phyloP scores from a whole-genome alignment of 768 basidiomycete species.

The Melanogaster broomeanus region DNA sequence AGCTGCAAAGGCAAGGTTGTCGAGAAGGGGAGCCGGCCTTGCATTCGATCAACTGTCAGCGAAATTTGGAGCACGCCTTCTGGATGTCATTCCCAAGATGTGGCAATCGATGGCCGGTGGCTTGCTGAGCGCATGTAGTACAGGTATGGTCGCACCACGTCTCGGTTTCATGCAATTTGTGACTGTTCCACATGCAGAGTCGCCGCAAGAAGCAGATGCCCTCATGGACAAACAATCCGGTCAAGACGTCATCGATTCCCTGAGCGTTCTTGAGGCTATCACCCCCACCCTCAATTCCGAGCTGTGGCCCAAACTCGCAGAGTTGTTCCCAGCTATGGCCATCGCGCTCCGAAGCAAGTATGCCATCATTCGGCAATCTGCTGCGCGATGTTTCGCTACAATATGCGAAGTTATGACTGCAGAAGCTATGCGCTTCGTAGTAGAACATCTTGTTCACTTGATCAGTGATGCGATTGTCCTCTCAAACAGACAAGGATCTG shows the following conservation, averaged over 20 bases:
- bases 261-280: constrained; percentile 86
- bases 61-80: constrained; percentile 70
- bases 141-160: constrained; percentile 48
- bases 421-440: constrained; percentile 87
- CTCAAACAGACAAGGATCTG: constrained; percentile 83
- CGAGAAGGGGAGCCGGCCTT: constrained; percentile 81
- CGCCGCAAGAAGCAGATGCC: constrained; percentile 57
- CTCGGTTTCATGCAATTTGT: background rate
- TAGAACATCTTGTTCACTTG: constrained; percentile 79
- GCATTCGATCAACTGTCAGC: constrained; percentile 80
- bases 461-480: constrained; percentile 77
- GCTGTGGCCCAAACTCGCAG: constrained; percentile 67
- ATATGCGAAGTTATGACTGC: constrained; percentile 84
- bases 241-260: constrained; percentile 89
- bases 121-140: constrained; percentile 63
- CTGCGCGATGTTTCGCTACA: constrained; percentile 84
- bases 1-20: constrained; percentile 62
- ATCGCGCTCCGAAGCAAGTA: constrained; percentile 82
- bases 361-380: constrained; percentile 87
- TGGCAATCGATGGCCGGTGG: constrained; percentile 92
- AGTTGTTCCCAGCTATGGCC: constrained; percentile 75
- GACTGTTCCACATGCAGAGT: constrained; percentile 38
- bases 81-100: constrained; percentile 87
- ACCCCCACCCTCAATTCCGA: constrained; percentile 71
- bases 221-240: constrained; percentile 73